Base-by-base conservation (phyloP, 305 asterid genomes). In the Fraxinus baroniana region DNA sequence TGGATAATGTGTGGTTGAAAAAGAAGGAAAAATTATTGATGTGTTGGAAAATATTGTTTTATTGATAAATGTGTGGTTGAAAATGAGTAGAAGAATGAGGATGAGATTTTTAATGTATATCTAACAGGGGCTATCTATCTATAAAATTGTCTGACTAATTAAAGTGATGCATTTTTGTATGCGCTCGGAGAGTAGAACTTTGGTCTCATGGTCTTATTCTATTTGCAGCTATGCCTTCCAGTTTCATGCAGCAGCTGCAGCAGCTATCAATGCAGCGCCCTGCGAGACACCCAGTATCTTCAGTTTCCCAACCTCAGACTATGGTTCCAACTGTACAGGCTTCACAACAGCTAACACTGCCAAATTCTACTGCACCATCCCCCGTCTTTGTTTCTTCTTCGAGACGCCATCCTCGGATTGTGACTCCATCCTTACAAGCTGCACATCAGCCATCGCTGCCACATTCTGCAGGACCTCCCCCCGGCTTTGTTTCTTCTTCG, bases 141-240 rank as follows among this genome's bases (percentile, higher is more conserved):
- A 30, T 13, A 70, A 70, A 70, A 30, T 30, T 70, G 20, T 70
- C 10, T 0, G 8, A 70, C n/a, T 28, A 28, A 70, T 70, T 28
- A 12, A 12, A 30, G 3, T 66, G 36, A 70, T 30, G 39, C 39
- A 68, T 4, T 28, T 13, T 30, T 68, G 4, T 70, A 17, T 71
- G 44, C 13, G 6, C 20, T 71, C 4, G 44, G 35, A 3, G 41
- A 15, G 12, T 13, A 32, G 18, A 71, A 30, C 39, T 71, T 32
- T 15, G 30, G 41, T 71, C 41, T 15, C 12, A 71, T 49, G 1
- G 41, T 70, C 20, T 30, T 8, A 30, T 49, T 41, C 32, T 79
- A 72, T 46, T 83, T 85, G 87, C 87, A 89, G 91, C 20, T 78
- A 70, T 37, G 70, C 84, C 88, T 79, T 20, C 90, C 18, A 41